Percentiles rank a stretch among this genome's conserved stretches.
These are phyloP conservation scores for Jaminaea rosea DNA, from an alignment of 1,284 basidiomycete species.

Conservation along the genomic window DNA sequence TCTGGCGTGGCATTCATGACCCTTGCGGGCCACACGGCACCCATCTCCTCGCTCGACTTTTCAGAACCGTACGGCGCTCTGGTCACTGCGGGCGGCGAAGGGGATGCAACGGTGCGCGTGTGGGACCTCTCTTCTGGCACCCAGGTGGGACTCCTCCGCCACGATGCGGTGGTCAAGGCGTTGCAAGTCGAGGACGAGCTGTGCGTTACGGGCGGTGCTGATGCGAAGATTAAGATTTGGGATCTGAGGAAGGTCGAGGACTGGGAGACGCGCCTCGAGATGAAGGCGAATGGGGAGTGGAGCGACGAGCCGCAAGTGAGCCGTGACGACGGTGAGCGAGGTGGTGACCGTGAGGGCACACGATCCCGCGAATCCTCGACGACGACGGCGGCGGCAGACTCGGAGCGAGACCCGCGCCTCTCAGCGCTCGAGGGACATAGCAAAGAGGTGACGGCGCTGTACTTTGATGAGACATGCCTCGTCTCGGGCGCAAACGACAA, in stretches of 20 bases:
- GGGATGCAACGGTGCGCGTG: slow-evolving; percentile 58
- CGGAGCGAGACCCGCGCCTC: slow-evolving; percentile 56
- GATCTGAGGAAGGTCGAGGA: slow-evolving; percentile 42
- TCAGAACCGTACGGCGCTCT: slow-evolving; percentile 92
- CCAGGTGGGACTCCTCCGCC: slow-evolving; percentile 41
- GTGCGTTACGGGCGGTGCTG: slow-evolving; percentile 81
- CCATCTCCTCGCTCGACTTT: slow-evolving; percentile 83
- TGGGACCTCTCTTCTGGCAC: slow-evolving; percentile 69
- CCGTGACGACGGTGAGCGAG: slow-evolving; percentile 16
- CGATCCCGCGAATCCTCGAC: too few species aligned
- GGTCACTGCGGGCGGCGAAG: slow-evolving; percentile 59
- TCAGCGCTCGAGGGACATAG: slow-evolving; percentile 80
- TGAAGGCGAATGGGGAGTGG: slow-evolving; percentile 26
- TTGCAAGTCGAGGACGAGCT: slow-evolving; percentile 86
- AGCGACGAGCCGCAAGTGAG: slow-evolving; percentile 14
- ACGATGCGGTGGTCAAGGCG: slow-evolving; percentile 60
- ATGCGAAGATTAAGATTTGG: slow-evolving; percentile 59
- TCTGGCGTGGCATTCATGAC: slow-evolving; percentile 95
- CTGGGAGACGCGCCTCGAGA: slow-evolving; percentile 25
- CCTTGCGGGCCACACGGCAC: slow-evolving; percentile 66
- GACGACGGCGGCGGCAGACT: slow-evolving; percentile 13
- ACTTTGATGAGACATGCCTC: slow-evolving; percentile 87
- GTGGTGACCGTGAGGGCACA: slow-evolving; percentile 47
- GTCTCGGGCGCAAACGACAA: slow-evolving; percentile 97
- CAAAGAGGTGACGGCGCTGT: slow-evolving; percentile 81